Evolutionary conservation across 768 basidiomycete genomes (phyloP).

Genomic region (Imleria badia): DNA sequence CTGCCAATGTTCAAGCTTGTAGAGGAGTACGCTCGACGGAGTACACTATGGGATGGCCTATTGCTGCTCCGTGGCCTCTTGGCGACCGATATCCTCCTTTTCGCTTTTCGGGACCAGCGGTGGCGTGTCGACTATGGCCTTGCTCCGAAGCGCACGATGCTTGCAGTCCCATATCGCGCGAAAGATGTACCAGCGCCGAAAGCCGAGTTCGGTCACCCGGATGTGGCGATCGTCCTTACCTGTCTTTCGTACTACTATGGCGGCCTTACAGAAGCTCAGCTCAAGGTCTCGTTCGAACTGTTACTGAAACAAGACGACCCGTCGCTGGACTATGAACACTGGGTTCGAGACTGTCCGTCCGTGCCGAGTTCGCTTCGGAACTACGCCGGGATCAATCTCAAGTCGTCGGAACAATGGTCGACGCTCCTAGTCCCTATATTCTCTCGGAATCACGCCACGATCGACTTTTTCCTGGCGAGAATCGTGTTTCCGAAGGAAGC

Average conservation of each 20-base stretch:
- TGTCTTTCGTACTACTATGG: constrained; percentile 46
- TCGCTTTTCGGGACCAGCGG: constrained; percentile 37
- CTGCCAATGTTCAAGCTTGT: neutral
- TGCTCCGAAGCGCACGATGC: constrained; percentile 39
- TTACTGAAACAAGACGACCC: constrained; percentile 44
- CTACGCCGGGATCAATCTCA: constrained; percentile 42
- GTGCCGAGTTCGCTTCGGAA: constrained; percentile 34
- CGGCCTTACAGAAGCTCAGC: constrained; percentile 41
- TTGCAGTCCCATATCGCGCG: constrained; percentile 55
- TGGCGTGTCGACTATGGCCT: constrained; percentile 57
- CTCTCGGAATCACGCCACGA: constrained; percentile 34
- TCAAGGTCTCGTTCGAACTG: constrained; percentile 37
- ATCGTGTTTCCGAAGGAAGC: constrained; percentile 52
- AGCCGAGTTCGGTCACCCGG: constrained; percentile 55
- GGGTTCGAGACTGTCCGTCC: constrained; percentile 27
- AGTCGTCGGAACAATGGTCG: constrained; percentile 36
- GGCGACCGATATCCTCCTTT: constrained; percentile 39
- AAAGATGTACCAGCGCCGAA: constrained; percentile 47
- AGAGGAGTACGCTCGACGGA: constrained; percentile 12
- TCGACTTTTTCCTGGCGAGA: constrained; percentile 48
- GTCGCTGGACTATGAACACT: constrained; percentile 39
- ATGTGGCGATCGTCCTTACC: constrained; percentile 45
- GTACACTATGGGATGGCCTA: constrained; percentile 35
- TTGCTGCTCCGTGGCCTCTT: constrained; percentile 48
- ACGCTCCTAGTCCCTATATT: constrained; percentile 36